A percentile compares a stretch with the other conserved stretches of the same genome.
These are phyloP conservation scores for Candida arabinofermentans DNA, from an alignment of 805 yeast species.

Conservation along the genomic window DNA sequence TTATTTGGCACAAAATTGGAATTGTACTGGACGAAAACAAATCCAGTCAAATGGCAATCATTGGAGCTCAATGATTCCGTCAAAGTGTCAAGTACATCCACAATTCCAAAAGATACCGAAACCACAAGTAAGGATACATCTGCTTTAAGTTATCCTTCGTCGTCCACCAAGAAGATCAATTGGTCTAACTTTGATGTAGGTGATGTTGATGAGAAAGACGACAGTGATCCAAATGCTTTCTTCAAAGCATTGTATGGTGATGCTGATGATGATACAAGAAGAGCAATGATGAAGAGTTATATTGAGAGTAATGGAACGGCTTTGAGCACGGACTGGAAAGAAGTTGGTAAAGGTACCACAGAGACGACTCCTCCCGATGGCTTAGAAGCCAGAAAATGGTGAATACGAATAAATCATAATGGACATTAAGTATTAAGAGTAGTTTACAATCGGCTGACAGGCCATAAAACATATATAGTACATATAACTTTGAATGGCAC, in stretches of 20 bases:
- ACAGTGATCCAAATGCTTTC: slow-evolving; percentile 49
- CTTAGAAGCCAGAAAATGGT: slow-evolving; percentile 56
- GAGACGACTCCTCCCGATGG: slow-evolving; percentile 76
- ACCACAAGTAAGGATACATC: not conserved
- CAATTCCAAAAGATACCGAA: not conserved
- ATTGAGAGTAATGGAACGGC: slow-evolving; percentile 94
- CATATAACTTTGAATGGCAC: no score
- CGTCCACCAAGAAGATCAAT: slow-evolving; percentile 58
- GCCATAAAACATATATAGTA: no score
- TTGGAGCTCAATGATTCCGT: slow-evolving; percentile 42
- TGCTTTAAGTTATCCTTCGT: slow-evolving; percentile 49
- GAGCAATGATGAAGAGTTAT: slow-evolving; percentile 97
- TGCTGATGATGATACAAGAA: slow-evolving; percentile 80
- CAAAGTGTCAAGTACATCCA: slow-evolving; percentile 5
- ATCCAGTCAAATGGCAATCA: slow-evolving; percentile 47
- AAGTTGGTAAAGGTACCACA: slow-evolving; percentile 63
- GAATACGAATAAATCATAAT: no score
- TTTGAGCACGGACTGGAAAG: slow-evolving; percentile 89
- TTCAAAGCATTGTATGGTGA: slow-evolving; percentile 69
- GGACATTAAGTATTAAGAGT: no score
- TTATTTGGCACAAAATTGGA: slow-evolving; percentile 77
- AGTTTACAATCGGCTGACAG: no score
- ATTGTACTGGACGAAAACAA: slow-evolving; percentile 49
- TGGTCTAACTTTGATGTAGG: slow-evolving; percentile 59
- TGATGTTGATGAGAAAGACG: slow-evolving; percentile 42